A percentile compares a stretch with the other conserved stretches of the same genome.
phyloP scores from a whole-genome alignment of 768 basidiomycete genomes.

The Pleurotus citrinopileatus region DNA sequence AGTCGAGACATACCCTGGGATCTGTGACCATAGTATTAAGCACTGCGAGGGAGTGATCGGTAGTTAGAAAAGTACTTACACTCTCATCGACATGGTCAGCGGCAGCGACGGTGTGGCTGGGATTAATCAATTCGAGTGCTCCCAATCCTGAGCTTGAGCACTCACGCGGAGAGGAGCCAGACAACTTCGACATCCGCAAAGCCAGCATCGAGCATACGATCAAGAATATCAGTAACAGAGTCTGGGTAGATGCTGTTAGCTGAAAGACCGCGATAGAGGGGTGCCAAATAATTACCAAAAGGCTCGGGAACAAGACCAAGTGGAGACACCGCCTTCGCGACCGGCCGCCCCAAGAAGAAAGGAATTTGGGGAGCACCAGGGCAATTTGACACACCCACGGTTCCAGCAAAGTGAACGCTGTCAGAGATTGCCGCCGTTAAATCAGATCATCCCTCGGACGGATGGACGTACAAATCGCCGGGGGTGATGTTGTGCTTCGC shows the following conservation, averaged over 20 bases:
- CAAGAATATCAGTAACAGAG: conserved; percentile 1
- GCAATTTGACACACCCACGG: conserved; percentile 40
- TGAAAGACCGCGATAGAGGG: too few species aligned
- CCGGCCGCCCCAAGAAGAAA: conserved; percentile 36
- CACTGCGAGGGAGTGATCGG: conserved; percentile 13
- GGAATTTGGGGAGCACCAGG: conserved; percentile 41
- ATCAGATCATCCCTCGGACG: neutral
- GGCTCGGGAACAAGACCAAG: conserved; percentile 26
- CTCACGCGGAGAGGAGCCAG: conserved; percentile 33
- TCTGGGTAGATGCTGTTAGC: too few species aligned
- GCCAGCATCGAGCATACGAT: conserved; percentile 30
- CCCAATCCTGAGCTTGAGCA: neutral
- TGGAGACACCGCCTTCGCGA: conserved; percentile 28
- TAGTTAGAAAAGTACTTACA: conserved; percentile 15
- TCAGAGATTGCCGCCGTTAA: neutral
- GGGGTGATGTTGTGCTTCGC: conserved; percentile 31
- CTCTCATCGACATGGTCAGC: conserved; percentile 31
- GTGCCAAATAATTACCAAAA: conserved; percentile 19
- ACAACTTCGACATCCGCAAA: conserved; percentile 33
- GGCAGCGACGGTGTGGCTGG: conserved; percentile 23
- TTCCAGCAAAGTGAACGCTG: conserved; percentile 48
- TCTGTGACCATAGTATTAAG: conserved; percentile 13
- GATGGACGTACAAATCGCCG: conserved; percentile 42
- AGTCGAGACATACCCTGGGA: conserved; percentile 12
- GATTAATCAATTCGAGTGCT: neutral